phyloP scores from a whole-genome alignment of 441 rosid genomes.

The Breynia disticha region DNA sequence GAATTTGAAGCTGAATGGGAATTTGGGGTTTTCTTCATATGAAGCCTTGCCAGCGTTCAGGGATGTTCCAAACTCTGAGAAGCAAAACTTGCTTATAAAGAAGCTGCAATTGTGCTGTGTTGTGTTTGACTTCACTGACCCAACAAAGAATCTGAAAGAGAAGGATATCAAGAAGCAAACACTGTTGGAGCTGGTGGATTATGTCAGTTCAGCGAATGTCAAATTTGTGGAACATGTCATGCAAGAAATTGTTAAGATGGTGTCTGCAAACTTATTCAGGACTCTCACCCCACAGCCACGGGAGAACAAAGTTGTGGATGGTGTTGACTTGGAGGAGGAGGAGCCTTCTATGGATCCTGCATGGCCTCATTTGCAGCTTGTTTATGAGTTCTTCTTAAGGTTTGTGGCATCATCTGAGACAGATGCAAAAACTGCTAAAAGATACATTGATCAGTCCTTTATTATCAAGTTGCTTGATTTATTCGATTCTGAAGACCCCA shows the following conservation, averaged over 20 bases:
- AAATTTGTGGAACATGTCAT: conserved; percentile 56
- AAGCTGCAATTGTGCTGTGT: conserved; percentile 55
- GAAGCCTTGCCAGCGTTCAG: conserved; percentile 60
- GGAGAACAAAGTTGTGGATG: conserved; percentile 52
- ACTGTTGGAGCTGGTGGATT: conserved; percentile 67
- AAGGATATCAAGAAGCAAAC: conserved; percentile 78
- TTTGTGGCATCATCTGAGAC: conserved; percentile 70
- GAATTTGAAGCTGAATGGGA: conserved; percentile 35
- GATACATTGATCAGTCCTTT: conserved; percentile 57
- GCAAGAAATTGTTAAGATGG: conserved; percentile 62
- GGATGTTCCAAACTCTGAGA: conserved; percentile 63
- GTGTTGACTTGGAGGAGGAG: conserved; percentile 73
- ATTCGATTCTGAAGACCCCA: conserved; percentile 79
- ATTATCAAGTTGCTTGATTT: conserved; percentile 54
- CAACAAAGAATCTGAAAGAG: conserved; percentile 57
- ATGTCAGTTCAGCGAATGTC: conserved; percentile 53
- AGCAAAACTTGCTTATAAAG: conserved; percentile 52
- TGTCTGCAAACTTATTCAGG: conserved; percentile 58
- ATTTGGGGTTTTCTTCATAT: conserved; percentile 31
- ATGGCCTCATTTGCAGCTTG: conserved; percentile 84
- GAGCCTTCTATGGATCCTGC: conserved; percentile 80
- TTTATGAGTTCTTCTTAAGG: conserved; percentile 68
- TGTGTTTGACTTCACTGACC: conserved; percentile 62
- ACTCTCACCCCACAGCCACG: conserved; percentile 45
- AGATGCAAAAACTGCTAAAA: conserved; percentile 66